A percentile compares a stretch with the other conserved stretches of the same genome.
Conservation (phyloP, 1,139 yeast genomes). For the Sporopachydermia cereana region DNA sequence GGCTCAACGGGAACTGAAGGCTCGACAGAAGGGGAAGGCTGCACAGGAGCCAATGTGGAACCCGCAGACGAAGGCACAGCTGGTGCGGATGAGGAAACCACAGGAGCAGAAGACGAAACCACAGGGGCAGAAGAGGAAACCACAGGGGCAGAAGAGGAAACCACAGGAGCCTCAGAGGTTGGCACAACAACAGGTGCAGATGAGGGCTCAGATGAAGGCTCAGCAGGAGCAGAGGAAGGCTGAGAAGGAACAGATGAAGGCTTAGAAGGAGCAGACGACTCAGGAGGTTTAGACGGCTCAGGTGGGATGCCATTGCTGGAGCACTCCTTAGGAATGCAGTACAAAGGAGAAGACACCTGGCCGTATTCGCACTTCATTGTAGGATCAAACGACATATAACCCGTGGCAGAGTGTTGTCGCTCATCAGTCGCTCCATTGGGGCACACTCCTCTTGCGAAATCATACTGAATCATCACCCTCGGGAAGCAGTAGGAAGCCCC, state of each 20-base stretch:
- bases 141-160: neutral
- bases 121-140: neutral
- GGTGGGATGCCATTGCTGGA: no score
- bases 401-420: neutral
- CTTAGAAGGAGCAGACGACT: no score
- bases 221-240: neutral
- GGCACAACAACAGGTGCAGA: neutral
- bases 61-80: neutral
- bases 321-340: conserved; percentile 4
- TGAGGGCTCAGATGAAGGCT: neutral
- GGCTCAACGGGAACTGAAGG: neutral
- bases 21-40: neutral
- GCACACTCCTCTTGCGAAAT: neutral
- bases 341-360: neutral
- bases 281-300: no score
- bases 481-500: neutral
- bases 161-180: neutral
- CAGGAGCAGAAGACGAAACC: no score
- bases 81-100: neutral
- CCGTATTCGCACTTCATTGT: neutral
- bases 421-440: neutral
- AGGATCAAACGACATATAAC: neutral
- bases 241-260: neutral
- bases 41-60: neutral
- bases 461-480: neutral